Evolutionary conservation across 176 grass and related monocot species (phyloP), one percentile per base, ranked within the genome.

Genomic region (Triticum turgidum): DNA sequence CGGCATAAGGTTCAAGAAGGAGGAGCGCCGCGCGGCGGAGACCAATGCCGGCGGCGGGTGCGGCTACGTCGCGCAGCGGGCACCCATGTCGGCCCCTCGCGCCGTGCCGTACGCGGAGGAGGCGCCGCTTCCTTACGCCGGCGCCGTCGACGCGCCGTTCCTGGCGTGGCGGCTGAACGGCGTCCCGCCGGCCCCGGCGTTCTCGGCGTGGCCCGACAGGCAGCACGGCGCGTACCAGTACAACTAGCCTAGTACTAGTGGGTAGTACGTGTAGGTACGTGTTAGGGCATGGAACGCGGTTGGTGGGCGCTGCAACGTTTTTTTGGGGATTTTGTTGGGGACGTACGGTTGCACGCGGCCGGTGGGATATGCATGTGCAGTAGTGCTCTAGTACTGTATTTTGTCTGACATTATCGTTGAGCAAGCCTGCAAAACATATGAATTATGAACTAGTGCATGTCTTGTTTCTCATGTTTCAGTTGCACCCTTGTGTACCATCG

Each of bases 1-100:
- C 44, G 93, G 93, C 44, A 95, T 95, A 86, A 82, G 93, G 75
- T 95, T 86, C 90, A 95, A 95, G 88, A 92, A 95, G 80, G 90
- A 95, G 12, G 93, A 95, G 83, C 63, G 93, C 2, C 93, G 93
- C 9, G 88, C 90, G 6, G 85, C 85, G 5, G 38, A 76, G 77
- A 27, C 1, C 33, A 54, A 34, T 42, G 69, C n/a, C 61, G 54
- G 17, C 45, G 35, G 30, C 33, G 51, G 62, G 9, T 92, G 83
- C 51, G 87, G 68, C 61, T 86, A 90, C 82, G 11, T 49, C 35
- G 52, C 84, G 86, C 75, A 83, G 17, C 77, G 65, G 9, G 58
- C 34, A 7, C 87, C 52, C 25, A 39, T 27, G 7, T 11, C 71
- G 1, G n/a, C 41, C 0, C 10, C 44, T n/a, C 7, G 77, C 3